A percentile compares a stretch with the other conserved stretches of the same genome.
phyloP scores from a whole-genome alignment of 768 basidiomycete species.

The Collybia sordida region DNA sequence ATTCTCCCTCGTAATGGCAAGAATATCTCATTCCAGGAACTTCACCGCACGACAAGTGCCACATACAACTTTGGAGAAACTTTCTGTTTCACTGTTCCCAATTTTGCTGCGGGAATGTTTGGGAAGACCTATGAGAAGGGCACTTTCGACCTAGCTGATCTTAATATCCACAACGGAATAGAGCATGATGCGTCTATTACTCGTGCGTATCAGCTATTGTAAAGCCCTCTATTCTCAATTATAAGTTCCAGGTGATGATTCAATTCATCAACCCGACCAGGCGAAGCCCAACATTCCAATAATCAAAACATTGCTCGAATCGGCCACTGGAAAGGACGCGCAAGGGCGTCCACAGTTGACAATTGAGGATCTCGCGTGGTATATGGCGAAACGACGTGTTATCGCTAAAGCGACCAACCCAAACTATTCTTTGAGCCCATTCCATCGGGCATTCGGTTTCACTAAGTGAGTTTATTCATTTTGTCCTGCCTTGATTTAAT shows the following conservation, averaged over 20 bases:
- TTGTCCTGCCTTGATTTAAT: not conserved
- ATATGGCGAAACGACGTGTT: conserved; percentile 55
- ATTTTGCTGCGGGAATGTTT: conserved; percentile 54
- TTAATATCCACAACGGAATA: conserved; percentile 72
- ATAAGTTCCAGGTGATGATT: conserved; percentile 46
- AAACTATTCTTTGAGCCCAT: conserved; percentile 46
- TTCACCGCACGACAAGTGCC: conserved; percentile 37
- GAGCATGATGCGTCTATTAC: conserved; percentile 67
- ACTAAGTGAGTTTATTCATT: conserved; percentile 43
- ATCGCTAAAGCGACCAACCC: conserved; percentile 51
- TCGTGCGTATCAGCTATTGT: conserved; percentile 32
- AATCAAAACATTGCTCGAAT: conserved; percentile 51
- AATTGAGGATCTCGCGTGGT: conserved; percentile 51
- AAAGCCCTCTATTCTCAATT: not conserved
- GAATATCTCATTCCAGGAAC: conserved; percentile 58
- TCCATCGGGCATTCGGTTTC: conserved; percentile 62
- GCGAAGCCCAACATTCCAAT: conserved; percentile 42
- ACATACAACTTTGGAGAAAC: conserved; percentile 68
- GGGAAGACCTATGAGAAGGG: conserved; percentile 53
- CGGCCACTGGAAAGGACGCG: conserved; percentile 54
- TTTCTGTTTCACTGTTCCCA: conserved; percentile 65
- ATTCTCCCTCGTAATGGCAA: conserved; percentile 62
- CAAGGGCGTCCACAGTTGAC: conserved; percentile 47
- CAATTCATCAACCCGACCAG: conserved; percentile 46
- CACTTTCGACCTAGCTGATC: conserved; percentile 60